These are phyloP conservation scores for Sanguinoderma infundibulare DNA, from an alignment of 1,284 basidiomycete genomes.

Conservation along the genomic window DNA sequence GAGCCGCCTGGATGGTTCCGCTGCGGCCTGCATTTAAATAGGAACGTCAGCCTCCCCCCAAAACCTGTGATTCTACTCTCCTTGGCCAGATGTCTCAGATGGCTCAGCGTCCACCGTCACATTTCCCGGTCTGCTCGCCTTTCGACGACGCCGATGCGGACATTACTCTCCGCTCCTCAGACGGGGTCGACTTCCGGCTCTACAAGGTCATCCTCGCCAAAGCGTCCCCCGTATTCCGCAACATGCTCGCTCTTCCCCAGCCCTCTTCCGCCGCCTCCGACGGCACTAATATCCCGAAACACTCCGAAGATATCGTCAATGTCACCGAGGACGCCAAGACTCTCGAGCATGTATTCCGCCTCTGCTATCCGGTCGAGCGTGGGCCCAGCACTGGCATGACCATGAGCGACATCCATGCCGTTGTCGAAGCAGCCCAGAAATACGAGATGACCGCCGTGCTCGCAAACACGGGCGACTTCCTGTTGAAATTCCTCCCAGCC, in stretches of 20 bases:
- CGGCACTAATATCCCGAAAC: no score
- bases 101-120: neutral
- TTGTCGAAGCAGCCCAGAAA: conserved; percentile 27
- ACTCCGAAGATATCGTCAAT: conserved; percentile 7
- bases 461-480: neutral
- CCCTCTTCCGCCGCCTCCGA: conserved; percentile 31
- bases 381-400: conserved; percentile 15
- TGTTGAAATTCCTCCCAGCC: conserved; percentile 8
- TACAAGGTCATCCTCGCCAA: conserved; percentile 18
- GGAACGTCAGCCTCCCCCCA: no score
- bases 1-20: no score
- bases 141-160: conserved; percentile 16
- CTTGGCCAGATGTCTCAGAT: no score
- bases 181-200: conserved; percentile 17
- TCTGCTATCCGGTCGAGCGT: conserved; percentile 35
- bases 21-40: no score
- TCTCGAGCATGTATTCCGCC: conserved; percentile 54
- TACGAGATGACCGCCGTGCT: conserved; percentile 17
- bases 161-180: conserved; percentile 15
- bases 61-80: no score
- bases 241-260: conserved; percentile 26
- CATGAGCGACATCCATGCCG: conserved; percentile 8
- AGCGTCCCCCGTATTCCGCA: conserved; percentile 11
- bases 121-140: neutral
- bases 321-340: conserved; percentile 47